Percentiles rank a stretch among this genome's conserved stretches.
phyloP scores from a whole-genome alignment of 73 alveolate genomes.

The Uronychia binucleata region DNA sequence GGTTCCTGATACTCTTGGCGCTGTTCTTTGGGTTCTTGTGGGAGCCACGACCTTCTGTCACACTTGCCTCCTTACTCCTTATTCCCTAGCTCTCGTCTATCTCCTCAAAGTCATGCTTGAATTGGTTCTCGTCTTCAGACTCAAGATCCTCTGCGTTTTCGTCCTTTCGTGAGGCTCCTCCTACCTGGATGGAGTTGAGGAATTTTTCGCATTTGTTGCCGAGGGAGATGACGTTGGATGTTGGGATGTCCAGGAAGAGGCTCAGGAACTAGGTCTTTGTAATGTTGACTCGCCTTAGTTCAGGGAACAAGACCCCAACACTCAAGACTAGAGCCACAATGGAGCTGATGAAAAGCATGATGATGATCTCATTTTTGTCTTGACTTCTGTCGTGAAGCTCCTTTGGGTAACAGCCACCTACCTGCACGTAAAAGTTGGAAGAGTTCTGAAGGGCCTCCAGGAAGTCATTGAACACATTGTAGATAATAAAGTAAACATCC shows the following conservation, averaged over 20 bases:
- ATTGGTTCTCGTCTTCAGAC: constrained; percentile 27
- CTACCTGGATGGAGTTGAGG: constrained; percentile 26
- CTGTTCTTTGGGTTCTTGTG: constrained; percentile 42
- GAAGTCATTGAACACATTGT: constrained; percentile 46
- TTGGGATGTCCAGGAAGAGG: constrained; percentile 44
- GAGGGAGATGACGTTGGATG: constrained; percentile 32
- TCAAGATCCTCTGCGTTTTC: constrained; percentile 44
- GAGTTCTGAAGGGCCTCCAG: constrained; percentile 18
- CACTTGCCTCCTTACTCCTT: constrained; percentile 17
- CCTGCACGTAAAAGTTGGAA: constrained; percentile 30
- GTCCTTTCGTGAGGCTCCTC: constrained; percentile 32
- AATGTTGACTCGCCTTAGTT: constrained; percentile 13
- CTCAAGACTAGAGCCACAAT: constrained; percentile 21
- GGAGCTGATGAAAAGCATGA: constrained; percentile 36
- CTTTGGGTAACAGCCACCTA: too few species aligned
- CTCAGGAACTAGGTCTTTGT: constrained; percentile 33
- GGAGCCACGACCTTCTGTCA: constrained; percentile 19
- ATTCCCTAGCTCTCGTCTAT: constrained; percentile 7
- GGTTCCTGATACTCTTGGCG: constrained; percentile 8
- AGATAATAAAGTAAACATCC: constrained; percentile 42
- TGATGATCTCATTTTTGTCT: constrained; percentile 29
- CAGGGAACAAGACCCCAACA: constrained; percentile 30
- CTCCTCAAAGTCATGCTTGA: constrained; percentile 37
- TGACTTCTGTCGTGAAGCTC: constrained; percentile 28
- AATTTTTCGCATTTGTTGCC: constrained; percentile 37